These are phyloP conservation scores for Pichia cephalocereana DNA, from an alignment of 805 yeast species.

Conservation along the genomic window DNA sequence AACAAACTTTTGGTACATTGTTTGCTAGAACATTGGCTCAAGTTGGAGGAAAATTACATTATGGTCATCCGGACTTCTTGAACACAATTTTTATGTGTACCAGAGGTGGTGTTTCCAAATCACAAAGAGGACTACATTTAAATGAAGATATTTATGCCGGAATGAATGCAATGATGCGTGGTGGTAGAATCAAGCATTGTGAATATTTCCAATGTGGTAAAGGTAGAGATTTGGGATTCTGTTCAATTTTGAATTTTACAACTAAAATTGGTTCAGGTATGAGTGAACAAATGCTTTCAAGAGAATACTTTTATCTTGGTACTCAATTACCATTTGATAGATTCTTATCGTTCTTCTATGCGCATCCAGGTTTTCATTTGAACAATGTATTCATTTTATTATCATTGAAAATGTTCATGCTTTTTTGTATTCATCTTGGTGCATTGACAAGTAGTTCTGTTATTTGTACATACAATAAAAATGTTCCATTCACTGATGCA, in stretches of 20 bases:
- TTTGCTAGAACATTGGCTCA: conserved; percentile 77
- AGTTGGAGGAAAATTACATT: conserved; percentile 75
- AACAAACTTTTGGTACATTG: conserved; percentile 79
- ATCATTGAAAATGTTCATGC: conserved; percentile 54
- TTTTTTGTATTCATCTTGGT: conserved; percentile 52
- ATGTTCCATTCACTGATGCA: conserved; percentile 52
- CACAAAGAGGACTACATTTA: conserved; percentile 73
- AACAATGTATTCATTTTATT: conserved; percentile 67
- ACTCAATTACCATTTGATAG: conserved; percentile 71
- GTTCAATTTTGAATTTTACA: conserved; percentile 72
- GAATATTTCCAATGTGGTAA: conserved; percentile 83
- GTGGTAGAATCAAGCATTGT: conserved; percentile 78
- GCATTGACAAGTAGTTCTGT: conserved; percentile 53
- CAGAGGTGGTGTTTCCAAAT: conserved; percentile 81
- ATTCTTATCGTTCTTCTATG: conserved; percentile 71
- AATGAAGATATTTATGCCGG: conserved; percentile 87
- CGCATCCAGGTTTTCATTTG: conserved; percentile 81
- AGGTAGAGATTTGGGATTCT: conserved; percentile 79
- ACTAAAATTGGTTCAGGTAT: conserved; percentile 85
- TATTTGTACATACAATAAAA: conserved; percentile 51
- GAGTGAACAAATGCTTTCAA: conserved; percentile 81
- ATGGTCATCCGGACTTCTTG: conserved; percentile 81
- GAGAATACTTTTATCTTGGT: conserved; percentile 73
- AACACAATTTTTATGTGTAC: conserved; percentile 72
- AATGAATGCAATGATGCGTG: conserved; percentile 67